Evolutionary conservation across 441 rosid genomes (phyloP).

Genomic region (Kokia cookei): DNA sequence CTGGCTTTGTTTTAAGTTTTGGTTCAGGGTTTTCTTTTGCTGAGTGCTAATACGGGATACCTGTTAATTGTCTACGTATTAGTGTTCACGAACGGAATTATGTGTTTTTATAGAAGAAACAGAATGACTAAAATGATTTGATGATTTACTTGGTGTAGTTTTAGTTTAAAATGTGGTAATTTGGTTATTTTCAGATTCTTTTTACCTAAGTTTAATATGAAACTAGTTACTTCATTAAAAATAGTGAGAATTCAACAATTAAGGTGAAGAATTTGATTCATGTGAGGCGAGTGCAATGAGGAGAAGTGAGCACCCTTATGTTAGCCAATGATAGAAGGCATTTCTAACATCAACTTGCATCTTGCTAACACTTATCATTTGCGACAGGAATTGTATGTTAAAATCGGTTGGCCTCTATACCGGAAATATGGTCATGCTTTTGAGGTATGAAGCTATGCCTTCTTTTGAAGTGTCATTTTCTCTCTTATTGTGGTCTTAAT

Average conservation of each 20-base stretch:
- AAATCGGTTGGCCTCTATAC: slow-evolving; percentile 94
- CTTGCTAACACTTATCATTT: background rate
- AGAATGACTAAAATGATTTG: background rate
- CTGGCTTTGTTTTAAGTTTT: background rate
- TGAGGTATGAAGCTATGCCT: slow-evolving; percentile 52
- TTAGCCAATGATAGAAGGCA: background rate
- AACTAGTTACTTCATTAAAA: background rate
- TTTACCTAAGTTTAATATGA: background rate
- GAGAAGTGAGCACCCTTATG: background rate
- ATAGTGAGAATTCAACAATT: background rate
- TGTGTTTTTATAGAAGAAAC: background rate
- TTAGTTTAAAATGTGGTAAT: background rate
- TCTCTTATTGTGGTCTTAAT: background rate
- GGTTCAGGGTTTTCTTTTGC: background rate
- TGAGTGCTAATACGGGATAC: background rate
- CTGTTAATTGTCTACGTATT: background rate
- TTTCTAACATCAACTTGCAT: background rate
- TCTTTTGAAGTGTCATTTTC: slow-evolving; percentile 2
- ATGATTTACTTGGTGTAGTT: background rate
- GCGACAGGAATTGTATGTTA: slow-evolving; percentile 73
- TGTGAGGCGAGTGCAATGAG: background rate
- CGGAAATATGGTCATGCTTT: slow-evolving; percentile 94
- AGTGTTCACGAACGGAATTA: background rate
- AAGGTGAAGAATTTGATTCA: background rate
- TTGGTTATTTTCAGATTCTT: background rate